Conservation (phyloP, 768 basidiomycete genomes). For the Pleurotus citrinopileatus region DNA sequence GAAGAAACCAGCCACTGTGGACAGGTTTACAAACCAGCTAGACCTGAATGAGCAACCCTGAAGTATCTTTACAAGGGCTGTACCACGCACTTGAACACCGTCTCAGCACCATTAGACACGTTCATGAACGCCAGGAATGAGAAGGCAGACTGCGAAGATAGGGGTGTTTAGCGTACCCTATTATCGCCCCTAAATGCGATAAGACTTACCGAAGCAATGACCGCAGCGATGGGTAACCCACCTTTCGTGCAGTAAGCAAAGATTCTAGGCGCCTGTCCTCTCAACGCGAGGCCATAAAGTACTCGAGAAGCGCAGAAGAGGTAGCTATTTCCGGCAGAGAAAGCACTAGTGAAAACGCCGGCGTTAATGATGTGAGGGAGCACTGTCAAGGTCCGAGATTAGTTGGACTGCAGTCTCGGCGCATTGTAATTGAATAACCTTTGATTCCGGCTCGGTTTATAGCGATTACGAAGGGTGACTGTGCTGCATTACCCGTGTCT, state of each 20-base stretch:
- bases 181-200: not conserved
- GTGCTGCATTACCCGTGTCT: slow-evolving; percentile 60
- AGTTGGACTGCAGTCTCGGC: too few relatives aligned
- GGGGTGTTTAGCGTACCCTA: not conserved
- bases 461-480: slow-evolving; percentile 86
- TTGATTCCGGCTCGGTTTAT: slow-evolving; percentile 70
- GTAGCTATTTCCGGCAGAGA: slow-evolving; percentile 70
- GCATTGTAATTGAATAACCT: slow-evolving; percentile 31
- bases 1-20: slow-evolving; percentile 66
- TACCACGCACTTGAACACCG: slow-evolving; percentile 50
- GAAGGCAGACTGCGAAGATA: slow-evolving; percentile 33
- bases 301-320: slow-evolving; percentile 54
- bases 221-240: slow-evolving; percentile 43
- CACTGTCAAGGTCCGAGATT: too few relatives aligned
- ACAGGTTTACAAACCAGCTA: slow-evolving; percentile 38
- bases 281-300: slow-evolving; percentile 49
- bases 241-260: slow-evolving; percentile 43
- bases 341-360: slow-evolving; percentile 65
- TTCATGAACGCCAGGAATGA: slow-evolving; percentile 62
- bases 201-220: slow-evolving; percentile 31
- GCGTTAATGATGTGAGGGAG: slow-evolving; percentile 74
- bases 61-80: not conserved
- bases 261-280: slow-evolving; percentile 46
- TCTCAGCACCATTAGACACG: slow-evolving; percentile 49
- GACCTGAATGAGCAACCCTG: not conserved